A percentile compares a stretch with the other conserved stretches of the same genome.
Conservation (phyloP, 805 yeast species). For the Tetrapisispora nanseiensis region DNA sequence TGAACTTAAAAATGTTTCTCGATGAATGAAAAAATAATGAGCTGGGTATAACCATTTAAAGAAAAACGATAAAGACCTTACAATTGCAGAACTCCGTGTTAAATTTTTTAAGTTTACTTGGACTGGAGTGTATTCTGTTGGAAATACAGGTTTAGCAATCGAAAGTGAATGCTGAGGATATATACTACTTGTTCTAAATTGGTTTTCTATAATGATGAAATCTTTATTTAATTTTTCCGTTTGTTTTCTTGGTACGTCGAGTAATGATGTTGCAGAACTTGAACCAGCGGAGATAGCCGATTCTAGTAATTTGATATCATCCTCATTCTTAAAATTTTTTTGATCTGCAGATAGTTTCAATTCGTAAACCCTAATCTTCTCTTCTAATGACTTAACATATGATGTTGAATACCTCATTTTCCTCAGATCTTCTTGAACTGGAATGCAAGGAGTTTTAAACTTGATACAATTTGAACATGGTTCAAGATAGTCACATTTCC, state of each 20-base stretch:
- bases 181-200: constrained; percentile 16
- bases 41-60: constrained; percentile 57
- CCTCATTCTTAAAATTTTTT: constrained; percentile 5
- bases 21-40: constrained; percentile 45
- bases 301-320: constrained; percentile 5
- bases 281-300: constrained; percentile 5
- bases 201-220: neutral
- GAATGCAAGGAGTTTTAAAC: constrained; percentile 35
- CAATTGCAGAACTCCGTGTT: constrained; percentile 18
- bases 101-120: constrained; percentile 13
- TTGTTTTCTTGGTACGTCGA: neutral
- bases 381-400: constrained; percentile 36
- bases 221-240: neutral
- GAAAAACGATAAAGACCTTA: constrained; percentile 25
- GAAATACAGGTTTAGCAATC: constrained; percentile 10
- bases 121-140: constrained; percentile 5
- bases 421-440: constrained; percentile 35
- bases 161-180: constrained; percentile 23
- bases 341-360: constrained; percentile 3
- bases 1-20: constrained; percentile 50
- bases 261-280: neutral
- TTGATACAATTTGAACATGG: constrained; percentile 40
- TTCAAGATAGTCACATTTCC: constrained; percentile 37
- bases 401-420: constrained; percentile 36
- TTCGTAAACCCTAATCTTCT: constrained; percentile 17